phyloP scores from a whole-genome alignment of 129 eudicot species.

The Tagetes erecta region DNA sequence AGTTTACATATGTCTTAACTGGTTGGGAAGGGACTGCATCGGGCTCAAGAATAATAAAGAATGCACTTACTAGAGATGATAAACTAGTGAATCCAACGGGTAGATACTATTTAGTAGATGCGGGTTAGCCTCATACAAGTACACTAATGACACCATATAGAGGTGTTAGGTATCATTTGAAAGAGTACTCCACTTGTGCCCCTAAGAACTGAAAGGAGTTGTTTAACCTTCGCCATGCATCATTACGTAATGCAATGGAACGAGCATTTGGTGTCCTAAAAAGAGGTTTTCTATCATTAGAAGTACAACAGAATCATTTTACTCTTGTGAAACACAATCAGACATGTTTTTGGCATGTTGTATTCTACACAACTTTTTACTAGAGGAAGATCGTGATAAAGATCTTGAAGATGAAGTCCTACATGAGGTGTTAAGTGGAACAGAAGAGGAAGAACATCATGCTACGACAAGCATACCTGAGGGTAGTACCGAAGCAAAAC shows the following conservation, averaged over 20 bases:
- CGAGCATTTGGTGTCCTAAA: slow-evolving; percentile 24
- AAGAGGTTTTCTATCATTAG: slow-evolving; percentile 7
- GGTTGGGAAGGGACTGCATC: not conserved
- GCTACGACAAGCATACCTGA: not conserved
- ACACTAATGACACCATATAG: not conserved
- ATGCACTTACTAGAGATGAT: slow-evolving; percentile 7
- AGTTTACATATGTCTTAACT: too few species aligned
- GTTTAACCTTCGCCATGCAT: slow-evolving; percentile 22
- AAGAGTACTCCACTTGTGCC: not conserved
- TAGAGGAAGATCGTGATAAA: not conserved
- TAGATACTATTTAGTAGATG: not conserved
- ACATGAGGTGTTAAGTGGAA: not conserved
- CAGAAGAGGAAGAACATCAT: not conserved
- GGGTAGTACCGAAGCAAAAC: not conserved
- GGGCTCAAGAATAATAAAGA: not conserved
- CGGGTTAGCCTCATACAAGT: not conserved
- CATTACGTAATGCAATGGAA: slow-evolving; percentile 18
- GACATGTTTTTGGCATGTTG: not conserved
- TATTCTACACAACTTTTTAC: slow-evolving; percentile 12
- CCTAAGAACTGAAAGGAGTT: slow-evolving; percentile 3
- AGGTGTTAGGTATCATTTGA: slow-evolving; percentile 14
- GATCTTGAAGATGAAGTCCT: not conserved
- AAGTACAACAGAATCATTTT: not conserved
- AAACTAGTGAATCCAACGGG: not conserved
- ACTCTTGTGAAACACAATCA: not conserved